Percentiles rank a stretch among this genome's conserved stretches.
Conservation (phyloP, 2,329 filamentous ascomycete species). For the Diaporthe sp. region DNA sequence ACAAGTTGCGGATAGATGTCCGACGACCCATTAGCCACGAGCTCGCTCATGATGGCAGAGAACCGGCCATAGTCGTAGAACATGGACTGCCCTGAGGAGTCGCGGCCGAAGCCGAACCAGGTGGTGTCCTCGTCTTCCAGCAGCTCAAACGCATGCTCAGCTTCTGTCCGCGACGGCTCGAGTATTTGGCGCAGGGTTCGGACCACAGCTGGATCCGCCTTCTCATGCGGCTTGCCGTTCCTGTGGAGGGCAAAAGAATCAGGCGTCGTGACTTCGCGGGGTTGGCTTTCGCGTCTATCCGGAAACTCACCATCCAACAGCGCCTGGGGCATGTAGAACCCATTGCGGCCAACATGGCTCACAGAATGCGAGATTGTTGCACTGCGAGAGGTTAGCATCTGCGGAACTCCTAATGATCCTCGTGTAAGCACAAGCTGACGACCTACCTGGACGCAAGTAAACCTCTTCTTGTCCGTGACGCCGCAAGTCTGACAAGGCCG, state of each 20-base stretch:
- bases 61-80: conserved; percentile 17
- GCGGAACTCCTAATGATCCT: no score
- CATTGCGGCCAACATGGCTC: neutral
- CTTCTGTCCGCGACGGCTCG: conserved; percentile 5
- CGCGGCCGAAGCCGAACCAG: conserved; percentile 13
- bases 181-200: conserved; percentile 6
- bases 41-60: conserved; percentile 13
- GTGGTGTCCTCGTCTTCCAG: conserved; percentile 21
- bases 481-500: conserved; percentile 14
- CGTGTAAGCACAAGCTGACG: neutral
- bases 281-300: neutral
- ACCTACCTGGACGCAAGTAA: conserved; percentile 3
- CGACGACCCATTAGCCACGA: neutral
- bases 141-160: conserved; percentile 9
- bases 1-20: conserved; percentile 16
- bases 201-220: neutral
- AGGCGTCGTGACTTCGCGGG: neutral
- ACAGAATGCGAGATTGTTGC: conserved; percentile 14
- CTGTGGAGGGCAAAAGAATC: neutral
- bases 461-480: neutral
- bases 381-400: neutral
- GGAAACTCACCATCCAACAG: neutral
- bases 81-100: conserved; percentile 8
- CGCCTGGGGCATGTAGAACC: neutral
- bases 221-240: conserved; percentile 4